Evolutionary conservation across 2,329 filamentous ascomycete species (phyloP), one percentile per base, ranked within the genome.

Genomic region (Cladosporium sp.): DNA sequence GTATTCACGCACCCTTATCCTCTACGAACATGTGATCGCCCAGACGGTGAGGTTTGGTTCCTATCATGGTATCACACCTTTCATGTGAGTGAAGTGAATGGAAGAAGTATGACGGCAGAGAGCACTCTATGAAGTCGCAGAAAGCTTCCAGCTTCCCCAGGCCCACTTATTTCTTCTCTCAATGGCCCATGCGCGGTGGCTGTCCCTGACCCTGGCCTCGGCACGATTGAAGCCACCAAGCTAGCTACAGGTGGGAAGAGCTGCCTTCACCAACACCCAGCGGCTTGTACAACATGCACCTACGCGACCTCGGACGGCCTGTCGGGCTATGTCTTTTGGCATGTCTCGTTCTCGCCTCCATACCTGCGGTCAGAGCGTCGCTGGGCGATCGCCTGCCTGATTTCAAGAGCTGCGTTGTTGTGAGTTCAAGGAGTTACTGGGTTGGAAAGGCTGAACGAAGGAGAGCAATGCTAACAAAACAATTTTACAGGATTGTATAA

Each of bases 361-460:
- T 18, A 22, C 24, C 40, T 2, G 17, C 30, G 13, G 40, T 34
- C 1, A 22, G 43, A 4, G 48, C 48, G 13, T 51, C 48, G 19
- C 36, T 44, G 17, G 48, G 48, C 29, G 93, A 99, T 69, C 80
- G 83, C 50, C 75, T 96, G 53, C 89, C 89, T 15, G 90, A 95
- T 63, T 99, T 99, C 68, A 80, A 78, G 65, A 78, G 90, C 68
- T 99, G 93, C 68, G 82, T 97, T 47, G 73, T 89, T 76, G 92
- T 95, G 74, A 57, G 73, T 69, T 17, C 18, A 13, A 17, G 32
- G 4, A 15, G 32, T n/a, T 36, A n/a, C 8, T 36, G n/a, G 12
- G 12, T 3, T 17, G 18, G 9, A 17, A 17, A 4, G n/a, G 15
- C 29, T 9, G 20, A 4, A 17, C 5, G 7, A 5, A 8, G 20